phyloP scores from a whole-genome alignment of 2,329 filamentous ascomycete species.

The Aspergillus fumigatus region DNA sequence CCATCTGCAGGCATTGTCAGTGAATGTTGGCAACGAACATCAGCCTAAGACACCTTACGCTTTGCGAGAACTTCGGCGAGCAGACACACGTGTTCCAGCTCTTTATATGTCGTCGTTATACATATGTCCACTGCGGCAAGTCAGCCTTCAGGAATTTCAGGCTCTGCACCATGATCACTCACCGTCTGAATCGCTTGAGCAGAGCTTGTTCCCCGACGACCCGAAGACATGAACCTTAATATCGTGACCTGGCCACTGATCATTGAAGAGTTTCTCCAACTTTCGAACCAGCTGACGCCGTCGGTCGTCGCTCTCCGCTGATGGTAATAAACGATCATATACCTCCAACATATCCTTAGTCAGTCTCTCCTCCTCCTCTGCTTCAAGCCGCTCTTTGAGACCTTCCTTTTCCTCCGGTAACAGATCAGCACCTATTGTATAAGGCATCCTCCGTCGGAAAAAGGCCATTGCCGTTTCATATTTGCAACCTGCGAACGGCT shows the following conservation, averaged over 20 bases:
- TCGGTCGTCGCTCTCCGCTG: conserved; percentile 69
- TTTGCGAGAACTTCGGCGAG: conserved; percentile 80
- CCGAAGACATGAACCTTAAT: conserved; percentile 93
- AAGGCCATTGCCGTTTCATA: conserved; percentile 84
- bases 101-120: conserved; percentile 86
- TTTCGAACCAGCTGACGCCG: conserved; percentile 76
- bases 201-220: conserved; percentile 93
- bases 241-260: conserved; percentile 84
- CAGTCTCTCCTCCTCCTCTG: conserved; percentile 69
- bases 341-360: conserved; percentile 79
- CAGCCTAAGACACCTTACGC: conserved; percentile 54
- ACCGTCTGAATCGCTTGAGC: conserved; percentile 96
- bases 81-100: conserved; percentile 83
- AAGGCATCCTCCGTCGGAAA: conserved; percentile 82
- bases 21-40: conserved; percentile 1
- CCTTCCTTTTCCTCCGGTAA: conserved; percentile 66
- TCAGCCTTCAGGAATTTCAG: conserved; percentile 18
- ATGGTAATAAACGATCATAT: conserved; percentile 81
- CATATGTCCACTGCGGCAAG: conserved; percentile 78
- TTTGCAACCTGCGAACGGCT: conserved; percentile 67
- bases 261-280: conserved; percentile 79
- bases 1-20: conserved; percentile 58
- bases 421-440: conserved; percentile 77
- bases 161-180: conserved; percentile 28
- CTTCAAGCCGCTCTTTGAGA: conserved; percentile 65